phyloP scores from a whole-genome alignment of 116 monocot genomes.

The Posidonia oceanica region DNA sequence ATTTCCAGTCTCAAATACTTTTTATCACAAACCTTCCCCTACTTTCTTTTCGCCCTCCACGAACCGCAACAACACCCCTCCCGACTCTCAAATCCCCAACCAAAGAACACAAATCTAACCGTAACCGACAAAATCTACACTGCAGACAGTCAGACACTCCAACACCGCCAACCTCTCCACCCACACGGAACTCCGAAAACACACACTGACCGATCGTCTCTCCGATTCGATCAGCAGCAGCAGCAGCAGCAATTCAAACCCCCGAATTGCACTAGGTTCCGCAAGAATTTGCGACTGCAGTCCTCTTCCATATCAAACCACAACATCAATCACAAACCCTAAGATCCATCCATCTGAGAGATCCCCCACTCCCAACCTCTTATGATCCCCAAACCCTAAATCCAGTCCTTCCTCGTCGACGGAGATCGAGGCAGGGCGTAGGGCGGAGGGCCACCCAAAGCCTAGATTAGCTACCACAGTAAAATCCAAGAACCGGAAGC shows the following conservation, averaged over 20 bases:
- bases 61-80: neutral
- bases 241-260: neutral
- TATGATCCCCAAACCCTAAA: neutral
- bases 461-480: neutral
- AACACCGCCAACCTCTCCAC: neutral
- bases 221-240: neutral
- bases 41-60: neutral
- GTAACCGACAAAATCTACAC: neutral
- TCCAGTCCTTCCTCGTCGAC: neutral
- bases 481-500: neutral
- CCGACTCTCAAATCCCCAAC: neutral
- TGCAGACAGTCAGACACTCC: neutral
- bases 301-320: constrained; percentile 16
- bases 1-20: constrained; percentile 32
- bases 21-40: constrained; percentile 5
- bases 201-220: neutral
- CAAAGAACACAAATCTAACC: neutral
- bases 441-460: too few species aligned
- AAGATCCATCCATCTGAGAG: neutral
- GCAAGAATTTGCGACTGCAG: constrained; percentile 5
- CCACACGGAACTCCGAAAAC: neutral
- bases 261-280: neutral
- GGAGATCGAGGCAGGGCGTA: too few species aligned
- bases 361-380: neutral
- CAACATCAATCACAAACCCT: neutral